A percentile compares a stretch with the other conserved stretches of the same genome.
phyloP scores from a whole-genome alignment of 1,284 basidiomycete genomes.

The Coniferiporia weirii region DNA sequence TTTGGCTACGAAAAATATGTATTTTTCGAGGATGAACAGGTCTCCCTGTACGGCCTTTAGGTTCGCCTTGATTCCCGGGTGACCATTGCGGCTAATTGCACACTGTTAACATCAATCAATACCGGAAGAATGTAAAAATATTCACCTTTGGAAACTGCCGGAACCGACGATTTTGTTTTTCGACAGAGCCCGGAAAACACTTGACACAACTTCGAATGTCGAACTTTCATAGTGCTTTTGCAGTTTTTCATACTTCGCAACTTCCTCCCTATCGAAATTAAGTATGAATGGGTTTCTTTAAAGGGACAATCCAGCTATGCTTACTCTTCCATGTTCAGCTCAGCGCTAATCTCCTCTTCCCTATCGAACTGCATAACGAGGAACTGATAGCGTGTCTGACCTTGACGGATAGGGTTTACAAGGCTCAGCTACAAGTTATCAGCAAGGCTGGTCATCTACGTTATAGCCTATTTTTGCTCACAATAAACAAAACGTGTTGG shows the following conservation, averaged over 20 bases:
- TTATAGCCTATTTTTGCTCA: conserved; percentile 33
- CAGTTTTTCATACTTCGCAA: conserved; percentile 74
- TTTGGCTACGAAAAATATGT: conserved; percentile 97
- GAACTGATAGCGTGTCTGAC: conserved; percentile 97
- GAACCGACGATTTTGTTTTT: conserved; percentile 88
- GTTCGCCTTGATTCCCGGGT: conserved; percentile 90
- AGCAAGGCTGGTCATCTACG: neutral
- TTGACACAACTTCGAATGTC: conserved; percentile 93
- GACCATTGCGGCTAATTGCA: conserved; percentile 57
- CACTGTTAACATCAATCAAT: neutral
- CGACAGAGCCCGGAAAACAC: conserved; percentile 88
- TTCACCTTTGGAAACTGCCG: conserved; percentile 79
- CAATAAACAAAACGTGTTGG: conserved; percentile 92
- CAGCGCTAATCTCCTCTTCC: conserved; percentile 96
- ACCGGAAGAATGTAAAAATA: conserved; percentile 13
- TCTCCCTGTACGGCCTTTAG: conserved; percentile 97
- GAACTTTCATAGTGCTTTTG: conserved; percentile 92
- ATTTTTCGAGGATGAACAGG: conserved; percentile 97
- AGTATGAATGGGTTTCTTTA: neutral
- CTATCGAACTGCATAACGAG: conserved; percentile 96
- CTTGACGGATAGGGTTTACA: conserved; percentile 93
- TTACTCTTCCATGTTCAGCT: conserved; percentile 90
- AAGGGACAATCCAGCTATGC: conserved; percentile 26
- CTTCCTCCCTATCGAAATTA: conserved; percentile 51
- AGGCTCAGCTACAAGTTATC: conserved; percentile 64